These are phyloP conservation scores for Solioccasus polychromus DNA, from an alignment of 768 basidiomycete genomes.

Conservation along the genomic window DNA sequence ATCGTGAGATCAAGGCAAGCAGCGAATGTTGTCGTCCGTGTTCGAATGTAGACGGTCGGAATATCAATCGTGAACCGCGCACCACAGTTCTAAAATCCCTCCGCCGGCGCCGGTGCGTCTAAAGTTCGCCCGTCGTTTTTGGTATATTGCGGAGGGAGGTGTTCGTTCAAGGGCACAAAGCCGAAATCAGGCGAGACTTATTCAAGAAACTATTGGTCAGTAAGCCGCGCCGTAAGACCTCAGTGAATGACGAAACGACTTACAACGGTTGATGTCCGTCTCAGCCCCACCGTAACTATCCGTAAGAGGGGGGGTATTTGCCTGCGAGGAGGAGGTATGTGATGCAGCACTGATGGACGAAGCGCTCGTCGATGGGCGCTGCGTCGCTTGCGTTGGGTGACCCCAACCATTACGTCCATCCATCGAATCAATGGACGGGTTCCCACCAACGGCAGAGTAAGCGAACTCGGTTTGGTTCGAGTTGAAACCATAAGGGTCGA, in stretches of 20 bases:
- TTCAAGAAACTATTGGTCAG: slow-evolving; percentile 44
- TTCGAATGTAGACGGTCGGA: slow-evolving; percentile 32
- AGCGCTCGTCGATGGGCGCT: slow-evolving; percentile 69
- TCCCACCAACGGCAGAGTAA: slow-evolving; percentile 61
- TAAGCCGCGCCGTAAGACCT: slow-evolving; percentile 40
- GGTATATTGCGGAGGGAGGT: slow-evolving; percentile 62
- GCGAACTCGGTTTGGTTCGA: slow-evolving; percentile 77
- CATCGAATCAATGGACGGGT: slow-evolving; percentile 36
- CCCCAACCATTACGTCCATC: slow-evolving; percentile 45
- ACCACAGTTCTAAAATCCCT: slow-evolving; percentile 30
- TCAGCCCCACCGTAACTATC: slow-evolving; percentile 61
- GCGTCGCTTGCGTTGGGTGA: slow-evolving; percentile 30
- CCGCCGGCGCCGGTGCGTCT: slow-evolving; percentile 24
- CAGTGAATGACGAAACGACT: slow-evolving; percentile 40
- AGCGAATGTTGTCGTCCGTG: slow-evolving; percentile 29
- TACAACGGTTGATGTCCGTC: slow-evolving; percentile 81
- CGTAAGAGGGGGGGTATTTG: slow-evolving; percentile 72
- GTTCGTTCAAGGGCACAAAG: slow-evolving; percentile 79
- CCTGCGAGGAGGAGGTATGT: slow-evolving; percentile 75
- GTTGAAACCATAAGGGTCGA: slow-evolving; percentile 64
- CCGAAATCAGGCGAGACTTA: slow-evolving; percentile 82
- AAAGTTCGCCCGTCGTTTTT: slow-evolving; percentile 54
- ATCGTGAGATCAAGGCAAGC: slow-evolving; percentile 32
- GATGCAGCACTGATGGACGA: slow-evolving; percentile 76
- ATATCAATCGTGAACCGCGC: slow-evolving; percentile 25